Evolutionary conservation across 108 stramenopile genomes (phyloP).

Genomic region (Cyclotella baltica): DNA sequence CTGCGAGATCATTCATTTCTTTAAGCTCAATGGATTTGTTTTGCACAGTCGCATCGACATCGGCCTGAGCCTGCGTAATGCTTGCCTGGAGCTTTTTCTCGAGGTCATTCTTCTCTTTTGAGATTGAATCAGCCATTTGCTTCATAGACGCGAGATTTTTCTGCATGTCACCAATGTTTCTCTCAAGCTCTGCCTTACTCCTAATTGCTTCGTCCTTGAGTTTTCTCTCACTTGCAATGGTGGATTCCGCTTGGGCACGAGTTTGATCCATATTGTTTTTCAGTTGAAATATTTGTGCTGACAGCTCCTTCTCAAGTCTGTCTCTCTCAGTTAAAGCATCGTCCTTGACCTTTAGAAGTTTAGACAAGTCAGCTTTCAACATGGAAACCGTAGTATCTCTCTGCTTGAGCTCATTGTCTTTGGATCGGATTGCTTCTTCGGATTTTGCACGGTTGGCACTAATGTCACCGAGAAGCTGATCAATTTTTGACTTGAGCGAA

Average conservation of each 20-base stretch:
- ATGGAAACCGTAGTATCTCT: conserved; percentile 25
- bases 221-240: conserved; percentile 15
- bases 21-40: conserved; percentile 24
- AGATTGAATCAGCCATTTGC: conserved; percentile 5
- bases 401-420: conserved; percentile 28
- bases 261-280: conserved; percentile 18
- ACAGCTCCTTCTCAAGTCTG: conserved; percentile 24
- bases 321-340: conserved; percentile 37
- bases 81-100: conserved; percentile 23
- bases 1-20: conserved; percentile 30
- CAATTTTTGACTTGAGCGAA: conserved; percentile 35
- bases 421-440: not conserved
- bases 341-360: conserved; percentile 36
- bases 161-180: conserved; percentile 18
- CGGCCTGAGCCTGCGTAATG: conserved; percentile 23
- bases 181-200: conserved; percentile 17
- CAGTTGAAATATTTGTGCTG: conserved; percentile 17
- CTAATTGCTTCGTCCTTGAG: conserved; percentile 17
- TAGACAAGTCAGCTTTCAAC: conserved; percentile 32
- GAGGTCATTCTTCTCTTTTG: conserved; percentile 21
- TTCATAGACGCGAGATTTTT: conserved; percentile 18
- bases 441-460: conserved; percentile 17
- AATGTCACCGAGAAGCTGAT: conserved; percentile 24
- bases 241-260: conserved; percentile 1
- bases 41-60: conserved; percentile 17